Conservation (phyloP, 2,329 filamentous ascomycete species). For the Kalmusia sp. region DNA sequence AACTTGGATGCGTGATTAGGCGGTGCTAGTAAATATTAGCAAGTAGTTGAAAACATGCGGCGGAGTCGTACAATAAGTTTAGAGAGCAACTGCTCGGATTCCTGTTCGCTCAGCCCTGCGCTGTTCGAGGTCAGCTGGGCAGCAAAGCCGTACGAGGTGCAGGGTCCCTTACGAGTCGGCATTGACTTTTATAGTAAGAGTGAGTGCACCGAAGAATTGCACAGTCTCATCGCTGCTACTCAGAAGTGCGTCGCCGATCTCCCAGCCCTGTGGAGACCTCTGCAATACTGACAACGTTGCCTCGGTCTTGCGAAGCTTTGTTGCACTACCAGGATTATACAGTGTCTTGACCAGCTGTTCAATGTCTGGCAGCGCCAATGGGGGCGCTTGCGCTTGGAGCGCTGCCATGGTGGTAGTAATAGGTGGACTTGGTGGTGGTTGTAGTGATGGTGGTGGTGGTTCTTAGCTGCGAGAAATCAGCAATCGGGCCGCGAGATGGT, state of each 20-base stretch:
- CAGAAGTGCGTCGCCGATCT: constrained; percentile 79
- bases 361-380: constrained; percentile 42
- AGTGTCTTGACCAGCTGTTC: constrained; percentile 58
- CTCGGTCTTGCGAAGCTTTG: constrained; percentile 65
- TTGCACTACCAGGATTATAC: constrained; percentile 56
- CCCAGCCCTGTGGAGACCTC: constrained; percentile 82
- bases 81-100: constrained; percentile 44
- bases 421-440: background rate
- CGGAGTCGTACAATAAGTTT: constrained; percentile 41
- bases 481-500: background rate
- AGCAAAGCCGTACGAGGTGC: background rate
- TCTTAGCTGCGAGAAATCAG: constrained; percentile 1
- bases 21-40: constrained; percentile 32
- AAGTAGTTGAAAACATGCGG: background rate
- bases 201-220: constrained; percentile 91
- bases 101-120: constrained; percentile 38
- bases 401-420: constrained; percentile 31
- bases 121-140: constrained; percentile 18
- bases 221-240: constrained; percentile 73
- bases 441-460: background rate
- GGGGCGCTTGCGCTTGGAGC: constrained; percentile 23
- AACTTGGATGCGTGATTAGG: constrained; percentile 46
- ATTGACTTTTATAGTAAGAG: constrained; percentile 93
- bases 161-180: constrained; percentile 75
- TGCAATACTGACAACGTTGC: constrained; percentile 81